Conservation (phyloP, 2,329 filamentous ascomycete genomes). For the Dothideomycetes sp. region DNA sequence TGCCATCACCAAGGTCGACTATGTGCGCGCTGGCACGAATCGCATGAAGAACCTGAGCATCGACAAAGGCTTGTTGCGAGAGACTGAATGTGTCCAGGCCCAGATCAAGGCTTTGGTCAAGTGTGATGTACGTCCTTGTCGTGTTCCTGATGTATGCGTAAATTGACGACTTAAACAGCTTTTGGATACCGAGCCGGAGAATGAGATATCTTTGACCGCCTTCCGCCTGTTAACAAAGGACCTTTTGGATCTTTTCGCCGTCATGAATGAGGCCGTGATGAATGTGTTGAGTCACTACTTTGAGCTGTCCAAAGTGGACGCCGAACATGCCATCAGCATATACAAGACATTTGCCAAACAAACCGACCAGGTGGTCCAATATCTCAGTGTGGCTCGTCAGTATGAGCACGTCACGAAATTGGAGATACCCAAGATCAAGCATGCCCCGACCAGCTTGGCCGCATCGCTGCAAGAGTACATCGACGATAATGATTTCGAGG, state of each 20-base stretch:
- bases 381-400: constrained; percentile 73
- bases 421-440: constrained; percentile 93
- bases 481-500: constrained; percentile 87
- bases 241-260: constrained; percentile 79
- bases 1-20: constrained; percentile 76
- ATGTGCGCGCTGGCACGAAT: constrained; percentile 72
- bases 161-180: constrained; percentile 42
- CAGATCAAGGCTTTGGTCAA: constrained; percentile 78
- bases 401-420: constrained; percentile 87
- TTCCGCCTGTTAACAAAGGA: constrained; percentile 88
- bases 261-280: constrained; percentile 94
- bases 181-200: constrained; percentile 78
- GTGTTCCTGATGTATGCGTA: background rate
- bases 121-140: constrained; percentile 67
- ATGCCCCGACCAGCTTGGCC: constrained; percentile 85
- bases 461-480: constrained; percentile 89
- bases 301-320: constrained; percentile 91
- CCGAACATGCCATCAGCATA: constrained; percentile 80
- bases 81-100: constrained; percentile 82
- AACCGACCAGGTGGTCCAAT: constrained; percentile 86
- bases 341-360: constrained; percentile 88
- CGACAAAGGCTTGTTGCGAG: constrained; percentile 82
- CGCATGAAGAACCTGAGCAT: constrained; percentile 76
- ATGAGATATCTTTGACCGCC: constrained; percentile 90
- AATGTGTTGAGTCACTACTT: constrained; percentile 98